Base-by-base conservation (phyloP, 495 filamentous ascomycete genomes). In the Penicillium cinerascens region DNA sequence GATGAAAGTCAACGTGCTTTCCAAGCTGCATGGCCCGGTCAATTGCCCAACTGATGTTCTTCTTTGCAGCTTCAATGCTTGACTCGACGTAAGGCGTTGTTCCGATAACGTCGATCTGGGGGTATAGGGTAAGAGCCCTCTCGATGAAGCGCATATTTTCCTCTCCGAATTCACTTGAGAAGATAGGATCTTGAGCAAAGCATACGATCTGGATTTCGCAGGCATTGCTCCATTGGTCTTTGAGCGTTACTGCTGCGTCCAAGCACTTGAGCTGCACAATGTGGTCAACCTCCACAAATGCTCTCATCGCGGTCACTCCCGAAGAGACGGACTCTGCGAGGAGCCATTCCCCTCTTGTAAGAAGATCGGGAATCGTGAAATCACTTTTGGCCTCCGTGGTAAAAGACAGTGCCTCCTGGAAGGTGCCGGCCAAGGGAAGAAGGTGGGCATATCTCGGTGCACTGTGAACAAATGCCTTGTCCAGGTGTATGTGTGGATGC, bases 401-500 rank as follows among this genome's bases (percentile, higher is more conserved):
- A 38, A 82, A 68, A 21, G 70, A 63, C 45, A 91, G 71, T 2
- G 88, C 88, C 67, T 90, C 87, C 2, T 64, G 60, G 65, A 91
- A 89, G 20, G 78, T 74, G 33, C 88, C 87, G 2, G 70, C 72
- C 18, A 63, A 47, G 18, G 85, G 81, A n/a, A 78, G 64, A 15
- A 87, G 73, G 47, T 86, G 77, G 3, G 74, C 72, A 65, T 82
- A 87, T 58, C 78, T 74, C 2, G 76, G 70, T 45, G 81, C 67
- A 44, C 65, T 74, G 46, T 90, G 77, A 16, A 91, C 71, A 60
- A 83, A 91, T 37, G 82, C 79, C 66, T 92, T 90, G 63, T 90
- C 88, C 38, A 90, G 74, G 60, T 91, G 87, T 43, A 90, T 81
- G 57, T 91, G 87, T 10, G 87, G 83, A 60, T 92, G 88, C 41